Percentiles rank a stretch among this genome's conserved stretches.
Conservation (phyloP, 768 basidiomycete species). For the Termitomyces sp. region DNA sequence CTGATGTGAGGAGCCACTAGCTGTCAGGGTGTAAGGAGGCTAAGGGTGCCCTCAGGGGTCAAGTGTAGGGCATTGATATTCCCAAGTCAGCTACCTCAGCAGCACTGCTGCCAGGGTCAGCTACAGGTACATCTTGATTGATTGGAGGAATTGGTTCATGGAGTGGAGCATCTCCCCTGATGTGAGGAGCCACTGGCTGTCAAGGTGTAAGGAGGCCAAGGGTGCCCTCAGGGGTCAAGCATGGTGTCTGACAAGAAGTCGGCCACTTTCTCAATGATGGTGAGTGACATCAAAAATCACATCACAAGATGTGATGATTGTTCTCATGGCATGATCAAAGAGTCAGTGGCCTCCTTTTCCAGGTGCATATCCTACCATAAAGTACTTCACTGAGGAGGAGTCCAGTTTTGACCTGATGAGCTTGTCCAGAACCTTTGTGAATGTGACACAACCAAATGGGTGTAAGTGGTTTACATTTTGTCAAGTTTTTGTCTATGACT, state of each 20-base stretch:
- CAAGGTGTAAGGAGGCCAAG: too few relatives aligned
- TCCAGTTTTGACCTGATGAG: not conserved
- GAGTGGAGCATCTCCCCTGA: not conserved
- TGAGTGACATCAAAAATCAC: not conserved
- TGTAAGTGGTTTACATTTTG: not conserved
- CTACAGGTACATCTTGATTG: not conserved
- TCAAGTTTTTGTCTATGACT: not conserved
- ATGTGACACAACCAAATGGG: not conserved
- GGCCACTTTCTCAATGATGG: not conserved
- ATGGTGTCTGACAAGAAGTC: not conserved
- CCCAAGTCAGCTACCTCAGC: not conserved
- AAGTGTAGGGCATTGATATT: not conserved
- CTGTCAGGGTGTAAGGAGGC: too few relatives aligned
- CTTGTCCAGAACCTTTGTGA: not conserved
- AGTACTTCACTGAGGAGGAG: not conserved
- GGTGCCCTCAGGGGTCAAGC: not conserved
- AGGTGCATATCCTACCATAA: not conserved
- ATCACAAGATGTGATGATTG: not conserved
- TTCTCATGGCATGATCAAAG: not conserved
- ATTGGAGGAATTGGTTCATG: not conserved
- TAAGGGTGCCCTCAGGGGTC: not conserved
- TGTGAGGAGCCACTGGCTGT: not conserved
- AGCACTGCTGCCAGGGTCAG: not conserved
- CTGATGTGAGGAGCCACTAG: not conserved
- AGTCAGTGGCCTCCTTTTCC: not conserved